A percentile compares a stretch with the other conserved stretches of the same genome.
These are phyloP conservation scores for Hanseniaspora sp. DNA, from an alignment of 1,139 yeast species.

Conservation along the genomic window DNA sequence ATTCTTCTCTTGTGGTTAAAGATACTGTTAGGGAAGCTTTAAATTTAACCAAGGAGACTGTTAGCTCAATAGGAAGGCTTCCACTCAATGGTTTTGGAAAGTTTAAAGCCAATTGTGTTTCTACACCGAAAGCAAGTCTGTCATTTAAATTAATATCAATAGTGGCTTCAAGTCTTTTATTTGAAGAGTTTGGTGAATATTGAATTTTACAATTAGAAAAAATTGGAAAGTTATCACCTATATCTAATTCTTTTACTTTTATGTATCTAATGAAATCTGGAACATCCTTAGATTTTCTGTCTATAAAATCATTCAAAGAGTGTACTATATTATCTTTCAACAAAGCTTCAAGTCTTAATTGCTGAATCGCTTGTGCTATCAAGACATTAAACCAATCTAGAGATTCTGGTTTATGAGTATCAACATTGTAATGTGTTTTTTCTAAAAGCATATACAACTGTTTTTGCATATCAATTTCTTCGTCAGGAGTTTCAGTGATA, in stretches of 20 bases:
- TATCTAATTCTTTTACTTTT: constrained; percentile 72
- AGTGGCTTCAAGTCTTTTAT: constrained; percentile 62
- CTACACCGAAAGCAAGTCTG: constrained; percentile 78
- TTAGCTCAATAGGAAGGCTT: constrained; percentile 65
- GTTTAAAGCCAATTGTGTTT: constrained; percentile 68
- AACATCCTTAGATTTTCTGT: constrained; percentile 32
- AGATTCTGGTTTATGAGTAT: constrained; percentile 77
- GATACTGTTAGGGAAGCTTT: constrained; percentile 88
- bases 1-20: constrained; percentile 29
- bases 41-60: constrained; percentile 81
- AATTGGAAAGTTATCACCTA: constrained; percentile 92
- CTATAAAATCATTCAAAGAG: constrained; percentile 48
- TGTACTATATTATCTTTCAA: constrained; percentile 73
- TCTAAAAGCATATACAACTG: constrained; percentile 51
- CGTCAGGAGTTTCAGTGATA: constrained; percentile 23
- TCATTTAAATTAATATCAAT: constrained; percentile 90
- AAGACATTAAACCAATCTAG: constrained; percentile 94
- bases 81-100: constrained; percentile 82
- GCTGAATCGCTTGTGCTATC: constrained; percentile 81
- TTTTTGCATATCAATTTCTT: constrained; percentile 27
- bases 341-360: constrained; percentile 75
- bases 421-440: constrained; percentile 84
- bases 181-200: constrained; percentile 33
- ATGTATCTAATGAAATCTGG: constrained; percentile 78
- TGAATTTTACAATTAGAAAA: constrained; percentile 62